A percentile compares a stretch with the other conserved stretches of the same genome.
Conservation (phyloP, 1,284 basidiomycete genomes). For the Phlebopus sp. region DNA sequence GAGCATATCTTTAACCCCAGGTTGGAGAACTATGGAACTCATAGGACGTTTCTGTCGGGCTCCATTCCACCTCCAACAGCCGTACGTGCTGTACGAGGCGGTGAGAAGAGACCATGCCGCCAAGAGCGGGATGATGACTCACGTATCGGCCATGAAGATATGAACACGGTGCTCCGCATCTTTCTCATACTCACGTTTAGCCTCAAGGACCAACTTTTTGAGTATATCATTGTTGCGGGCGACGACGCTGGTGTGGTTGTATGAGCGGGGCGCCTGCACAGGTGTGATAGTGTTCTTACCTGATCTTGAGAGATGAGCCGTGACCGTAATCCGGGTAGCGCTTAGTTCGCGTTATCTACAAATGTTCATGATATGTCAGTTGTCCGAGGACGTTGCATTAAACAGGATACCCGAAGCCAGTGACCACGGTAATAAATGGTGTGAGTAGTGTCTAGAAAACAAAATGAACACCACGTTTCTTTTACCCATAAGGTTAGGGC, state of each 20-base stretch:
- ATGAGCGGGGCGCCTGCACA: conserved; percentile 8
- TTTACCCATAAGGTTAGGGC: conserved; percentile 18
- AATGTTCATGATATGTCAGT: conserved; percentile 23
- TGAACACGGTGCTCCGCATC: conserved; percentile 85
- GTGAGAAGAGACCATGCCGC: conserved; percentile 7
- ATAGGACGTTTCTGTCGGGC: conserved; percentile 81
- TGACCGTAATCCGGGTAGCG: conserved; percentile 70
- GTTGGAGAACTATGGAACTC: conserved; percentile 83
- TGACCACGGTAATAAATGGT: conserved; percentile 85
- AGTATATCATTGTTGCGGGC: conserved; percentile 82
- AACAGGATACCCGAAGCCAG: conserved; percentile 67
- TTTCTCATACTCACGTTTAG: conserved; percentile 82
- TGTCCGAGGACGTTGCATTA: conserved; percentile 21
- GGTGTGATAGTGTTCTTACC: conserved; percentile 37
- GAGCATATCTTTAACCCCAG: conserved; percentile 84
- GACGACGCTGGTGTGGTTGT: conserved; percentile 56
- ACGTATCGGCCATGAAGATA: conserved; percentile 85
- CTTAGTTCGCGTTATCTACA: conserved; percentile 75
- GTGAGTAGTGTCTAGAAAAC: conserved; percentile 68
- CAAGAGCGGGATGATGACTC: conserved; percentile 34
- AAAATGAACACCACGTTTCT: conserved; percentile 18
- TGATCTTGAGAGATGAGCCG: conserved; percentile 72
- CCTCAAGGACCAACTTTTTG: conserved; percentile 79
- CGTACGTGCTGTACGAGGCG: conserved; percentile 49
- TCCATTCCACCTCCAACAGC: conserved; percentile 82